Evolutionary conservation across 2,329 filamentous ascomycete genomes (phyloP), one percentile per base, ranked within the genome.

Genomic region (Phaeosphaeriaceae sp.): DNA sequence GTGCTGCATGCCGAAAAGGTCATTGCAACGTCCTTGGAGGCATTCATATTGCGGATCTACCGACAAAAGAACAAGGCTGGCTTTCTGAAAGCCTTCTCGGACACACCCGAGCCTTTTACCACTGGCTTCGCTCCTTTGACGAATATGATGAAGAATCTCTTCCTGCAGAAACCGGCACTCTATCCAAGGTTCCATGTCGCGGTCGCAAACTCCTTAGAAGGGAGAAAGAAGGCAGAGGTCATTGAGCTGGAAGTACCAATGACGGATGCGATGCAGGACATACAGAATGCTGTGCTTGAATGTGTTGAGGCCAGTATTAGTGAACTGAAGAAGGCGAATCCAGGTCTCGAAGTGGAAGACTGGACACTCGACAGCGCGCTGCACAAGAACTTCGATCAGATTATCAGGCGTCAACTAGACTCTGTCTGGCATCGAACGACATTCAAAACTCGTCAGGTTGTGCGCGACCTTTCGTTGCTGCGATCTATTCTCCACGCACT

Each of bases 361-460:
- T 98, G 94, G 94, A 97, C 93, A 51, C 83, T 97, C 19, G 94
- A 98, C 77, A 97, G 92, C 72, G 94, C 94, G 35, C 80, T 98
- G 60, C 91, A 97, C 66, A 92, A 91, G 72, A 97, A 93, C 70
- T 99, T 99, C 76, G 95, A 98, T 75, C 83, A 91, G 60, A 90
- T 94, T 55, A 89, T 99, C 52, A 87, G 94, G 61, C 87, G 94
- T 58, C 95, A 99, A 77, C 82, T 99, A 19, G 94, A 98, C 72
- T 94, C 94, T 4, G 94, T 98, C 58, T 99, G 95, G 95, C 95
- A 99, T 80, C 88, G 95, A 54, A 92, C 97, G 52, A 97, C 91
- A 76, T 97, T 92, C 85, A 93, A 95, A 78, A 98, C 94, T 1
- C 92, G 91, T 70, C 94, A 97, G 78, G 97, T 99, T 67, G 94